Evolutionary conservation across 257 asterid species (phyloP).

Genomic region (Plantago elongata): DNA sequence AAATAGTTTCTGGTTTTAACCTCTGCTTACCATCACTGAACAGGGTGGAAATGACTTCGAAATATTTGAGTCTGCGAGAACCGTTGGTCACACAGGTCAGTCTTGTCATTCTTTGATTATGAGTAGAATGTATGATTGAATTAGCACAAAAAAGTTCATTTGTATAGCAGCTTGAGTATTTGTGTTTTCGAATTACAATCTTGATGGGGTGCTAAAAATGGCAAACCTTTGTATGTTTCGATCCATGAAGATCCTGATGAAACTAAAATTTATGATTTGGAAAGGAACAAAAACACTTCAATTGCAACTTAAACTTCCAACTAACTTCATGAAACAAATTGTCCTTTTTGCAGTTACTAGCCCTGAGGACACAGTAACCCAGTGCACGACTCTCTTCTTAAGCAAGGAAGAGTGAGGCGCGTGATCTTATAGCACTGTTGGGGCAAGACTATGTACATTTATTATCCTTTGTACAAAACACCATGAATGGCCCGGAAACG

Average conservation of each 20-base stretch:
- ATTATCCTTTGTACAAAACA: constrained; percentile 5
- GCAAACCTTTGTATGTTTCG: not conserved
- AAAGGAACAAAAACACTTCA: not conserved
- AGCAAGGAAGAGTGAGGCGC: constrained; percentile 34
- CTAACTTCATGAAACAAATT: not conserved
- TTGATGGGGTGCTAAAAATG: not conserved
- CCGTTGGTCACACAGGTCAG: constrained; percentile 90
- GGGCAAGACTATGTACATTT: not conserved
- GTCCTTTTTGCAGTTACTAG: constrained; percentile 50
- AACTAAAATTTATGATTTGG: not conserved
- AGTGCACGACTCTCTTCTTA: constrained; percentile 61
- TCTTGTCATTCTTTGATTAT: constrained; percentile 4
- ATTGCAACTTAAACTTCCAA: constrained; percentile 2
- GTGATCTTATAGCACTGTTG: constrained; percentile 20
- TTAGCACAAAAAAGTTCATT: not conserved
- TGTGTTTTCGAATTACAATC: not conserved
- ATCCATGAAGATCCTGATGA: constrained; percentile 9
- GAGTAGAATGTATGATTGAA: not conserved
- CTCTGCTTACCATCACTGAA: constrained; percentile 14
- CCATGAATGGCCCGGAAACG: constrained; percentile 12
- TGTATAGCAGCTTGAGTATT: not conserved
- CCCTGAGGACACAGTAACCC: constrained; percentile 70
- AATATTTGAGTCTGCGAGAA: constrained; percentile 83
- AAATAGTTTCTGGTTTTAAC: not conserved
- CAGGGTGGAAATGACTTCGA: constrained; percentile 96